Evolutionary conservation across 108 stramenopile species (phyloP).

Genomic region (Seminavis robusta): DNA sequence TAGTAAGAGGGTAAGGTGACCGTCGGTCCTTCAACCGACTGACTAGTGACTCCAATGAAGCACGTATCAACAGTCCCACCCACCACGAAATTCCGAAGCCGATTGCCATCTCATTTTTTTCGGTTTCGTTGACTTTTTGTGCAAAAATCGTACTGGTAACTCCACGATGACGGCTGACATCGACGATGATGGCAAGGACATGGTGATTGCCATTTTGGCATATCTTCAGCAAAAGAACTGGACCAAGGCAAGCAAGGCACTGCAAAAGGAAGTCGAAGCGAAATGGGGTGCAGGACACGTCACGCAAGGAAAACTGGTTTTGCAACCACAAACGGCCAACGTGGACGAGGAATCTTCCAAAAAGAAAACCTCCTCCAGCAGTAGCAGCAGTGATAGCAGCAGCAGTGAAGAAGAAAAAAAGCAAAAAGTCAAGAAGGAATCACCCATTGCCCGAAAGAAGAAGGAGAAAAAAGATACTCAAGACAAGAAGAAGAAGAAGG

Average conservation of each 20-base stretch:
- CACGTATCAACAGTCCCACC: no score
- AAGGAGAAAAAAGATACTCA: neutral
- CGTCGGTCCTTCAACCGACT: no score
- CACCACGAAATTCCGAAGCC: no score
- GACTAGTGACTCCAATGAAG: no score
- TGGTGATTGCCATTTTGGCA: conserved; percentile 27
- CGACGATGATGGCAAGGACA: no score
- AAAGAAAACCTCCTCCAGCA: neutral
- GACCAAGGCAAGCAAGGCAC: conserved; percentile 13
- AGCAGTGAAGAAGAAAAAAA: neutral
- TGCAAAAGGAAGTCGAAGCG: conserved; percentile 38
- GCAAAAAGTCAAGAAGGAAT: neutral
- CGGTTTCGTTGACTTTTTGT: no score
- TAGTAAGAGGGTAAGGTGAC: no score
- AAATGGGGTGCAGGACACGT: no score
- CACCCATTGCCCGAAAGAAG: conserved; percentile 4
- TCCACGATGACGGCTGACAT: no score
- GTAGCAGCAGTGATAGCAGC: conserved; percentile 1
- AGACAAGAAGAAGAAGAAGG: conserved; percentile 7
- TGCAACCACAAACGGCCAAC: no score
- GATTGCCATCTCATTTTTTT: no score
- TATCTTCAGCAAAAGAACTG: conserved; percentile 18
- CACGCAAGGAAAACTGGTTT: neutral
- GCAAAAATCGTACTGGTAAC: no score
- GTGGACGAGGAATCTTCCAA: conserved; percentile 1